A percentile compares a stretch with the other conserved stretches of the same genome.
These are phyloP conservation scores for Corynespora cassiicola DNA, from an alignment of 2,329 filamentous ascomycete species.

Conservation along the genomic window DNA sequence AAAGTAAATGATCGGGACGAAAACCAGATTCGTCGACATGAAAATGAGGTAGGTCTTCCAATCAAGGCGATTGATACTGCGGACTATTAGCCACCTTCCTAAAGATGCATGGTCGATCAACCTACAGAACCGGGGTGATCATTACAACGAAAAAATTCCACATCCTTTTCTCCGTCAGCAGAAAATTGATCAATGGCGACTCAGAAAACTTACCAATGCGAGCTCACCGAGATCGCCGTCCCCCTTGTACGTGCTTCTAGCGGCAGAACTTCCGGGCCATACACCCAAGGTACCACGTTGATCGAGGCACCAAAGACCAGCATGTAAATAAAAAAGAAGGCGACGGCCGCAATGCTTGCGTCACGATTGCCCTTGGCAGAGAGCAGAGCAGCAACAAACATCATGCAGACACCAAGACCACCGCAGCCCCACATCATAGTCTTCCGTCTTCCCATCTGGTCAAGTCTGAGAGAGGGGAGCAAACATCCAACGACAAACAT, in stretches of 20 bases:
- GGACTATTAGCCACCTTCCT: too few relatives aligned
- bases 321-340: slow-evolving; percentile 9
- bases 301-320: slow-evolving; percentile 3
- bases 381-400: slow-evolving; percentile 46
- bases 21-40: neutral
- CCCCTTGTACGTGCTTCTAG: slow-evolving; percentile 3
- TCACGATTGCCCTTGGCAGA: slow-evolving; percentile 12
- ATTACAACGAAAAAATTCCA: slow-evolving; percentile 10
- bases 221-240: slow-evolving; percentile 3
- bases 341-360: neutral
- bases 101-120: too few relatives aligned
- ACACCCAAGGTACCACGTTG: slow-evolving; percentile 6
- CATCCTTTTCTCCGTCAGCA: too few relatives aligned
- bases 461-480: slow-evolving; percentile 15
- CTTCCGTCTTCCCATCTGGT: slow-evolving; percentile 47
- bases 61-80: neutral
- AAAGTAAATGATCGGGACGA: slow-evolving; percentile 3
- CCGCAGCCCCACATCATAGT: slow-evolving; percentile 53
- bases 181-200: too few relatives aligned
- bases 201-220: too few relatives aligned
- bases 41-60: slow-evolving; percentile 8
- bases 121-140: slow-evolving; percentile 6
- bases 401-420: slow-evolving; percentile 44
- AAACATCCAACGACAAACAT: slow-evolving; percentile 48
- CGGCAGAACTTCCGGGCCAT: slow-evolving; percentile 3